phyloP scores from a whole-genome alignment of 345 rosid species.

The Salix suchowensis region DNA sequence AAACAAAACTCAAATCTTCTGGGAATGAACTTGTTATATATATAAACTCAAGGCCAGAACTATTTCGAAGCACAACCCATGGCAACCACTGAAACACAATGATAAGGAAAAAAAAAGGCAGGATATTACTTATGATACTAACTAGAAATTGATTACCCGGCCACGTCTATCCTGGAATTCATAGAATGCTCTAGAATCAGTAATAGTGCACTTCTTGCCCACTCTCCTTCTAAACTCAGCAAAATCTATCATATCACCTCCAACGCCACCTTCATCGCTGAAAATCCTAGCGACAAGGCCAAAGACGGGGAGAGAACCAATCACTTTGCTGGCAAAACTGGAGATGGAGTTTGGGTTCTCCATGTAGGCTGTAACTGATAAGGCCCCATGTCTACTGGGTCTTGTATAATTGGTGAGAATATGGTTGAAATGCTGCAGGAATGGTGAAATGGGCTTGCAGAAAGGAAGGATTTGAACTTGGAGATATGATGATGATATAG shows the following conservation, averaged over 20 bases:
- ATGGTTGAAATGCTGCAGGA: conserved; percentile 29
- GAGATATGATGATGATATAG: conserved; percentile 12
- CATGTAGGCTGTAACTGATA: conserved; percentile 60
- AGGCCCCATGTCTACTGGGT: conserved; percentile 22
- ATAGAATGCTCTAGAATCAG: conserved; percentile 82
- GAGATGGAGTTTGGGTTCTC: conserved; percentile 74
- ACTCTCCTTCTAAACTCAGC: conserved; percentile 93
- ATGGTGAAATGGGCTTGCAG: conserved; percentile 49
- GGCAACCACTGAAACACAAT: neutral
- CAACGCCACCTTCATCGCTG: conserved; percentile 92
- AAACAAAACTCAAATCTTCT: neutral
- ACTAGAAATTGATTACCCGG: conserved; percentile 33
- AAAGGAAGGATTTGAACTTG: conserved; percentile 33
- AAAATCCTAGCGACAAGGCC: conserved; percentile 84
- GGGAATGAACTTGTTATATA: neutral
- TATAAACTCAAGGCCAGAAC: neutral
- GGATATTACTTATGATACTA: neutral
- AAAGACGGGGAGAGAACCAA: conserved; percentile 80
- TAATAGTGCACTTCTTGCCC: conserved; percentile 66
- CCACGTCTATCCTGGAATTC: conserved; percentile 84
- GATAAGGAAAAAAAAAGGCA: neutral
- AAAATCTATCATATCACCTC: conserved; percentile 73
- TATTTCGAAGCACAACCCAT: neutral
- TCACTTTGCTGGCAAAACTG: conserved; percentile 63
- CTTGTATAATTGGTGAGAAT: conserved; percentile 5